These are phyloP conservation scores for Avena sativa DNA, from an alignment of 176 grass and related monocot species.

Conservation along the genomic window DNA sequence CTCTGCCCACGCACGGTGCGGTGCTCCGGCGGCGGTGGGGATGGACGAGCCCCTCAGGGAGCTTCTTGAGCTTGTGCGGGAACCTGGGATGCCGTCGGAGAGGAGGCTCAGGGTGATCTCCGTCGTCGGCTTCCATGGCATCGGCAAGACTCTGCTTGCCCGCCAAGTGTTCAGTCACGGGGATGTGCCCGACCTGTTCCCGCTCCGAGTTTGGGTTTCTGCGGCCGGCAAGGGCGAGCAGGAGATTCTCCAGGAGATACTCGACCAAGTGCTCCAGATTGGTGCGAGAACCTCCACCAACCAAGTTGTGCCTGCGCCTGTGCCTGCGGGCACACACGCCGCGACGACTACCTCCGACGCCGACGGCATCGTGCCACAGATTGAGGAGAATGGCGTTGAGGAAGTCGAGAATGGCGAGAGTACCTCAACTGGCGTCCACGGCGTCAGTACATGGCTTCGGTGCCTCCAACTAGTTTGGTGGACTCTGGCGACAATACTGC, in stretches of 20 bases:
- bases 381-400: background rate
- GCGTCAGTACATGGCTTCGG: background rate
- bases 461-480: conserved; percentile 4
- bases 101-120: background rate
- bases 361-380: background rate
- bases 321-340: background rate
- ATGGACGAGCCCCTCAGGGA: background rate
- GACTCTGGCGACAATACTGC: background rate
- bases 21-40: conserved; percentile 5
- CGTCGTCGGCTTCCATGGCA: background rate
- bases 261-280: background rate
- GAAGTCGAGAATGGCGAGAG: background rate
- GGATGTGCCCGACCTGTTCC: background rate
- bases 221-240: background rate
- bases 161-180: background rate
- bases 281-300: background rate
- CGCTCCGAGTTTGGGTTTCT: background rate
- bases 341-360: background rate
- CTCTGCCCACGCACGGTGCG: background rate
- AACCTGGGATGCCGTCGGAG: background rate
- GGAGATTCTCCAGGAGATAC: background rate
- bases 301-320: background rate
- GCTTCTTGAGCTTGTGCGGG: background rate
- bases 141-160: background rate
- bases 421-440: background rate